Evolutionary conservation across 73 alveolate genomes (phyloP), one percentile per base, ranked within the genome.

Genomic region (Breviolum minutum): DNA sequence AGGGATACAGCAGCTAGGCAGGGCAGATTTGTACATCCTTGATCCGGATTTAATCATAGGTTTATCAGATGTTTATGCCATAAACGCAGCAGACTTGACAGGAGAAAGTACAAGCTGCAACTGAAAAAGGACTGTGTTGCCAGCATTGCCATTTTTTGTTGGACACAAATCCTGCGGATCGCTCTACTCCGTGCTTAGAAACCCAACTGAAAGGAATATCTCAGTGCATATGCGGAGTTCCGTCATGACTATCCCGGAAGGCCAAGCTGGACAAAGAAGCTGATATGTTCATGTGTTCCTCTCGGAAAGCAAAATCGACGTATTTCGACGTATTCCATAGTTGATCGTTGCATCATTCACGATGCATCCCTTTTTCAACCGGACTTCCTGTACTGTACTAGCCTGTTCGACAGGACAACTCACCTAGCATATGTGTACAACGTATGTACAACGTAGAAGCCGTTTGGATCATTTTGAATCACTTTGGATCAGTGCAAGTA

Each of bases 231-330:
- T 62, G 99, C 99, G 63, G 99, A 94, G 99, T 94, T 77, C 92
- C 99, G 99, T 40, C 99, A 94, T 27, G 99, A 94, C 92, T 61
- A 77, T 63, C 99, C 99, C n/a, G 99, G 99, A 29, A 94, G 99
- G 92, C 77, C 14, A 54, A 77, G 20, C 54, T 40, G 54, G 54
- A 40, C 54, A 40, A 40, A 40, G 54, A 40, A 40, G 54, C 54
- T 40, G 54, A 40, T 40, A 40, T 40, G 54, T 40, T 40, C 54
- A 40, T 40, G 54, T 40, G 54, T 40, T 40, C 54, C 54, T 40
- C 54, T 40, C 54, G 54, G 54, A 40, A 40, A 40, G 3, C 54
- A 40, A 40, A 40, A 40, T 40, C 54, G 54, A 40, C 54, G 54
- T 40, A 40, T 40, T 40, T 40, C 54, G 54, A 40, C 54, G 54